Conservation (phyloP, 23 red algal species). For the Gracilaria caudata region DNA sequence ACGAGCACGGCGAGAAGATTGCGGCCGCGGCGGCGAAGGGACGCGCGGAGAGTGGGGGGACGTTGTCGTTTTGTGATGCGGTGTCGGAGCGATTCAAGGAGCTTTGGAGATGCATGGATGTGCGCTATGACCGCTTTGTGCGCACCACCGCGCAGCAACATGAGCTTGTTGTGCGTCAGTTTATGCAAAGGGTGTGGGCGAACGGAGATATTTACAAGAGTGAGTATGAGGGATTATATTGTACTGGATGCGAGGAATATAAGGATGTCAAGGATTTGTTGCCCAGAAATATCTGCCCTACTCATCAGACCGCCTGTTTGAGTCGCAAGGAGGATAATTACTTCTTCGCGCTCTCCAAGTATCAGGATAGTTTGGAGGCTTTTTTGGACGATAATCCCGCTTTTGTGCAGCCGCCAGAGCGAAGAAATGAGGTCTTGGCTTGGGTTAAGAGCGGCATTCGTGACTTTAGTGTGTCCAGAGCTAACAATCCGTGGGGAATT, state of each 20-base stretch:
- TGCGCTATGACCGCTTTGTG: conserved; percentile 83
- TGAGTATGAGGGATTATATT: conserved; percentile 94
- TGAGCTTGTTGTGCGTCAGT: conserved; percentile 68
- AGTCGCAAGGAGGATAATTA: conserved; percentile 91
- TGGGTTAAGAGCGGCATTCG: conserved; percentile 92
- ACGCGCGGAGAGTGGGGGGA: not conserved
- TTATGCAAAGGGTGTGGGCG: conserved; percentile 82
- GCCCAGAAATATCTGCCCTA: conserved; percentile 77
- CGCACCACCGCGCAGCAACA: conserved; percentile 80
- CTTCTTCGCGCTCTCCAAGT: conserved; percentile 94
- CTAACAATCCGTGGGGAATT: conserved; percentile 97
- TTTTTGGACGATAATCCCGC: conserved; percentile 73
- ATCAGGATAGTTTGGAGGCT: conserved; percentile 73
- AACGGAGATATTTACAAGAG: conserved; percentile 96
- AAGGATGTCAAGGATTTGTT: conserved; percentile 88
- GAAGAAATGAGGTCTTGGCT: conserved; percentile 92
- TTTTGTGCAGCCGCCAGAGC: conserved; percentile 84
- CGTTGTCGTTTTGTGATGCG: conserved; percentile 75
- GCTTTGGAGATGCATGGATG: conserved; percentile 71
- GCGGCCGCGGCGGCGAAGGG: conserved; percentile 72
- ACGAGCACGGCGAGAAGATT: conserved; percentile 99
- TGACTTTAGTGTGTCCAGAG: conserved; percentile 96
- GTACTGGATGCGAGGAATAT: conserved; percentile 98
- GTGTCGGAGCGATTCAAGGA: conserved; percentile 59
- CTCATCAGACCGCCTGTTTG: conserved; percentile 72